Percentiles rank a stretch among this genome's conserved stretches.
Evolutionary conservation across 176 grass and related monocot genomes (phyloP).

Genomic region (Aegilops bicornis): DNA sequence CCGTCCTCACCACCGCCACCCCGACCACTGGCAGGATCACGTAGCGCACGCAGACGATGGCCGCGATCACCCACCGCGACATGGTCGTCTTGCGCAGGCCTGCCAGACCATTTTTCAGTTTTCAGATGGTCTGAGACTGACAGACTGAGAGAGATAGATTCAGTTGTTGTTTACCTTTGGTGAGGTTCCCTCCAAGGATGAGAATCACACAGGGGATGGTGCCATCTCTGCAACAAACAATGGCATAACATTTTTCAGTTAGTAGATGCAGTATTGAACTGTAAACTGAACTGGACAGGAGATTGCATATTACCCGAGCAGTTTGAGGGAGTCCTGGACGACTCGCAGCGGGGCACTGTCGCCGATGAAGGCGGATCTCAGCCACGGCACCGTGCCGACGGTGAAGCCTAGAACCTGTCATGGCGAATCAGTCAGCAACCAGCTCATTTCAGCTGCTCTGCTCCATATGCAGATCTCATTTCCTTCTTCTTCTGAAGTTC

Average conservation of each 20-base stretch:
- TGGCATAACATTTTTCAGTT: too few species aligned
- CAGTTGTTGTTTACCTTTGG: slow-evolving; percentile 37
- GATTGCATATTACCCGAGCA: slow-evolving; percentile 36
- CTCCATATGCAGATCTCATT: background rate
- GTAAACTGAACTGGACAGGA: background rate
- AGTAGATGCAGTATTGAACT: background rate
- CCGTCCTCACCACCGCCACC: slow-evolving; percentile 37
- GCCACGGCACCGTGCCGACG: slow-evolving; percentile 54
- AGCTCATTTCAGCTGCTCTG: background rate
- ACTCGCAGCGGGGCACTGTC: slow-evolving; percentile 43
- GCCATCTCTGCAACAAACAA: slow-evolving; percentile 44
- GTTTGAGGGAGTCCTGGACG: slow-evolving; percentile 42
- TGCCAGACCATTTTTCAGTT: background rate
- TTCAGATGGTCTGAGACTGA: background rate
- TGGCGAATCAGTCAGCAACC: background rate
- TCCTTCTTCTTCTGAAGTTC: background rate
- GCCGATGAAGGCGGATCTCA: slow-evolving; percentile 48
- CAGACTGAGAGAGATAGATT: background rate
- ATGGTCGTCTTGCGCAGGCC: slow-evolving; percentile 47
- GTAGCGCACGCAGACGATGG: slow-evolving; percentile 53
- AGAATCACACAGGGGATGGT: slow-evolving; percentile 59
- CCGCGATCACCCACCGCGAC: slow-evolving; percentile 11
- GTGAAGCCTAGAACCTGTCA: slow-evolving; percentile 57
- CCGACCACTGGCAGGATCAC: slow-evolving; percentile 53
- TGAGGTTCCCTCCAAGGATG: slow-evolving; percentile 72